Evolutionary conservation across 805 yeast species (phyloP), one percentile per base, ranked within the genome.

Genomic region (Candida orba): DNA sequence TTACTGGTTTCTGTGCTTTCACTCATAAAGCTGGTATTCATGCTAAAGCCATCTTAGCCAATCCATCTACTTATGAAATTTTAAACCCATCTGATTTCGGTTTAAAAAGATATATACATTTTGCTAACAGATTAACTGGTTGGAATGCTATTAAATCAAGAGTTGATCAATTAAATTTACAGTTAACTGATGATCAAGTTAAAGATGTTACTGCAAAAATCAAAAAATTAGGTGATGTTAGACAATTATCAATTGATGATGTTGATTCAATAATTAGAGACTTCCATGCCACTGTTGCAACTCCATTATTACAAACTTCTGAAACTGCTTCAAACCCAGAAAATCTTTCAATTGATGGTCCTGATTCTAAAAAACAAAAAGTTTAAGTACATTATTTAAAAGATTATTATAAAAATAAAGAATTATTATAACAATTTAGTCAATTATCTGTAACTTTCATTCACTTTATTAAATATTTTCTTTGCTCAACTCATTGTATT

Each of bases 21-120:
- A 91, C 99, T 47, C 99, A 91, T 74, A 91, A 91, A 76, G 99
- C 99, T 46, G 99, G 99, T 68, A 90, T 91, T 64, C 99, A 91
- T 66, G 98, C 99, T 59, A 91, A 93, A 76, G 98, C 98, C 45
- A 91, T 91, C 56, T 78, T 91, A 53, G 99, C 99, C 46, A 93
- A 91, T 71, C 99, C 99, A 50, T 88, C 96, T 38, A 93, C 98
- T n/a, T 91, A 91, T 67, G 99, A 91, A 74, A 91, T 91, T 60
- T 76, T 91, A 64, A 84, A 84, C 64, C 99, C 99, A 45, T 71
- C 84, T 25, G 99, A 91, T 69, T 91, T 91, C 60, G 99, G 99
- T 64, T 78, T 91, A 63, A 81, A 95, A 44, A 81, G 99, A 64
- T 91, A 91, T 67, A 91, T 91, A 63, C 99, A 93, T 68, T 93